Evolutionary conservation across 352 stramenopile species (phyloP), one percentile per base, ranked within the genome.

Genomic region (Globisporangium apiculatum): DNA sequence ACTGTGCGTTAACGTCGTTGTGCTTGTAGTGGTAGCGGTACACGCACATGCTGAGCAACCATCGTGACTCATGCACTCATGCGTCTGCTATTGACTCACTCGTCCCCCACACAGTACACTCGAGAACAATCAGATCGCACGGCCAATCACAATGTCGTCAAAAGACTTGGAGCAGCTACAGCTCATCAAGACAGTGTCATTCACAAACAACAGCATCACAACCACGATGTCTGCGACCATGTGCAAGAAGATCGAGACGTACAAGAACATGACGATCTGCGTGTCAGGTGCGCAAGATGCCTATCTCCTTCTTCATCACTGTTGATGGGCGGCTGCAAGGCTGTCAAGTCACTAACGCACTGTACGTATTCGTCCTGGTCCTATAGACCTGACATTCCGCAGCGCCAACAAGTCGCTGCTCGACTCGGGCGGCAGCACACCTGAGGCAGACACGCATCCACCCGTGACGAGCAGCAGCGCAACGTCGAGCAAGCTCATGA

Each of bases 191-290:
- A 61, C 31, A 11, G 42, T 76, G 15, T 58, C 53, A 35, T 50
- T 57, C 12, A 48, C 42, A 7, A 38, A 57, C 5, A 76, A 76
- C 53, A 7, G 38, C 6, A 18, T 8, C 1, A 12, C 18, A 18
- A 40, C 55, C 9, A 4, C 50, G 24, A n/a, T 11, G 9, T 8
- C 1, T 5, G 4, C 14, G 5, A 0, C 24, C 4, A 63, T 54
- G 40, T 75, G 68, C 18, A 4, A 48, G 0, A 48, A 36, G 14
- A 1, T 7, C 3, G 18, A 35, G 14, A 24, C 17, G 8, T 66
- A 51, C 40, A 38, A 53, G 40, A 38, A 43, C 17, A 56, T 68
- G 7, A 31, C 51, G n/a, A 55, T 76, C 46, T 76, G 68, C 38
- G 9, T 76, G 6, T 62, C 38, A 11, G 62, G 65, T 64, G 17